Percentiles rank a stretch among this genome's conserved stretches.
Evolutionary conservation across 2,329 filamentous ascomycete genomes (phyloP).

Genomic region (Alternaria gansuensis): DNA sequence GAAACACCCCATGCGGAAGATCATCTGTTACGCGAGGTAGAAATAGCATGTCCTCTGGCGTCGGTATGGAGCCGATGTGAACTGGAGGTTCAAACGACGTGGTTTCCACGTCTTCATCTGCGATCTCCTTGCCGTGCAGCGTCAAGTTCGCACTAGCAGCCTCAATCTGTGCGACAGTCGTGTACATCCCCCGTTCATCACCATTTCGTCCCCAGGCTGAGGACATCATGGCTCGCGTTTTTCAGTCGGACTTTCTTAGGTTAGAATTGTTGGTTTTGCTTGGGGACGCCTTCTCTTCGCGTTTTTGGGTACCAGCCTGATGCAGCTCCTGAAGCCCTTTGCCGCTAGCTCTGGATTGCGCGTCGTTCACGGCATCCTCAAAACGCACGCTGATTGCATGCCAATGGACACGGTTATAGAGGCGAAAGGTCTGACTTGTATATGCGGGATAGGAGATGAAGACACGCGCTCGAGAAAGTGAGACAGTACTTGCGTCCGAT

Average conservation of each 20-base stretch:
- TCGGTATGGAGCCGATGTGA: conserved; percentile 37
- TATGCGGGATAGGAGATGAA: conserved; percentile 9
- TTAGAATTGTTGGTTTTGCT: neutral
- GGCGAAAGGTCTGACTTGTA: neutral
- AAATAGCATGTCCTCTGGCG: conserved; percentile 36
- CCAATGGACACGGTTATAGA: neutral
- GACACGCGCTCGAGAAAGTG: conserved; percentile 21
- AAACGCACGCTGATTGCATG: neutral
- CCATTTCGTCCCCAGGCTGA: conserved; percentile 30
- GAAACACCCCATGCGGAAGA: conserved; percentile 57
- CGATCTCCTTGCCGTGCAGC: conserved; percentile 26
- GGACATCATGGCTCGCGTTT: conserved; percentile 24
- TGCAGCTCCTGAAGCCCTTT: neutral
- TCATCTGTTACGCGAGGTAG: conserved; percentile 54
- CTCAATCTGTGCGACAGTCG: conserved; percentile 46
- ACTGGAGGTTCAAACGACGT: conserved; percentile 16
- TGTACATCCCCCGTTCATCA: conserved; percentile 42
- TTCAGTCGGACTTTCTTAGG: neutral
- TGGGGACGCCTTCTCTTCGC: neutral
- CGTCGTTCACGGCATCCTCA: conserved; percentile 1
- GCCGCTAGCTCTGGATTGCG: neutral
- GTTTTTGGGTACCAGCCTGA: neutral
- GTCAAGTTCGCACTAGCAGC: conserved; percentile 29
- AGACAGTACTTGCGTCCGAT: conserved; percentile 14
- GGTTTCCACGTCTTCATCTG: conserved; percentile 10